Evolutionary conservation across 768 basidiomycete genomes (phyloP).

Genomic region (Lactifluus subvellereus): DNA sequence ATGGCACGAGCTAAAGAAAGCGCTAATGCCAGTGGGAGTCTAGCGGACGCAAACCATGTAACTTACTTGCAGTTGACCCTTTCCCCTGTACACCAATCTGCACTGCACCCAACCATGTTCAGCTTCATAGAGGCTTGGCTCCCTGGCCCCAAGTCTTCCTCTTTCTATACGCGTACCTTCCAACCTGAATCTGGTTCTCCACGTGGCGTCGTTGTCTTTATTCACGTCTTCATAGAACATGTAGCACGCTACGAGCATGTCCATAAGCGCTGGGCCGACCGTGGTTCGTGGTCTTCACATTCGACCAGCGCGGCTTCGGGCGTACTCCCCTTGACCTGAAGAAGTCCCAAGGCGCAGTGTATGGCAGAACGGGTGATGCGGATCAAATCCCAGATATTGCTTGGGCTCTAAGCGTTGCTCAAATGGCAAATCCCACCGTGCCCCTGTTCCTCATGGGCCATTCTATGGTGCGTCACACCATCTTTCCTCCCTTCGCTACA

Average conservation of each 20-base stretch:
- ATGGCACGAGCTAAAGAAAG: too few relatives aligned
- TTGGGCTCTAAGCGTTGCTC: conserved; percentile 56
- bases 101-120: conserved; percentile 22
- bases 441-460: conserved; percentile 73
- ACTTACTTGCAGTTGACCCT: too few relatives aligned
- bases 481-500: neutral
- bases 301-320: conserved; percentile 79
- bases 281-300: conserved; percentile 61
- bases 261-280: conserved; percentile 48
- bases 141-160: conserved; percentile 46
- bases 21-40: too few relatives aligned
- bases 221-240: conserved; percentile 78
- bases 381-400: conserved; percentile 63
- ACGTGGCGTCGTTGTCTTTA: conserved; percentile 47
- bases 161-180: conserved; percentile 70
- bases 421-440: conserved; percentile 38
- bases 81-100: too few relatives aligned
- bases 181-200: conserved; percentile 31
- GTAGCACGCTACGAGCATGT: conserved; percentile 64
- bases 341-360: conserved; percentile 42
- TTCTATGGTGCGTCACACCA: conserved; percentile 57
- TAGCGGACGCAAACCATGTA: too few relatives aligned
- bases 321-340: conserved; percentile 56
- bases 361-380: conserved; percentile 57
- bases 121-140: conserved; percentile 51